Evolutionary conservation across 139 green algal species (phyloP).

Genomic region (Asterochloris sp.): DNA sequence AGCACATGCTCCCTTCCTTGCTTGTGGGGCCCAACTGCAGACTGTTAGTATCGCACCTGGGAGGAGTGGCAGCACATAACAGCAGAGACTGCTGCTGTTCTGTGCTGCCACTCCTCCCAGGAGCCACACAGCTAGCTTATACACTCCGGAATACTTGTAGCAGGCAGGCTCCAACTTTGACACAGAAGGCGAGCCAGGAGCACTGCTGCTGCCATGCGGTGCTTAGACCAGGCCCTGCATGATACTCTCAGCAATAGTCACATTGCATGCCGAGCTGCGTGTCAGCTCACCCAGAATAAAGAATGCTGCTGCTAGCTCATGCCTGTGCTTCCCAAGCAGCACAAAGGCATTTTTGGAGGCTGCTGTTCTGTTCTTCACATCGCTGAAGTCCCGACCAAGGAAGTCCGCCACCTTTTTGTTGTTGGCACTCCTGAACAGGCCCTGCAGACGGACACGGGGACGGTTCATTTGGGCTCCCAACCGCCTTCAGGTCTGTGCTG

Average conservation of each 20-base stretch:
- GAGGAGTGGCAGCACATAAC: no score
- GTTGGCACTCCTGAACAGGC: constrained; percentile 63
- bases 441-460: constrained; percentile 24
- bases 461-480: not conserved
- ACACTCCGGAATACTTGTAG: not conserved
- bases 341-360: constrained; percentile 91
- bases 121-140: no score
- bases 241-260: not conserved
- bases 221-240: no score
- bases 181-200: not conserved
- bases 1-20: no score
- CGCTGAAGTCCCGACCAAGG: constrained; percentile 70
- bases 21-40: no score
- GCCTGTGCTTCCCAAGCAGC: constrained; percentile 82
- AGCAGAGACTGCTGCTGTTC: no score
- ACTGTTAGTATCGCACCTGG: no score
- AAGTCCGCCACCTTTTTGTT: constrained; percentile 78
- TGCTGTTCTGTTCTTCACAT: constrained; percentile 42
- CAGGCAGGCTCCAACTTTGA: not conserved
- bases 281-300: constrained; percentile 70
- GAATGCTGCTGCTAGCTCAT: constrained; percentile 78
- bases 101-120: no score
- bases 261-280: not conserved
- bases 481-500: not conserved
- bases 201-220: not conserved